phyloP scores from a whole-genome alignment of 202 grass and related monocot genomes.

The Digitaria exilis region DNA sequence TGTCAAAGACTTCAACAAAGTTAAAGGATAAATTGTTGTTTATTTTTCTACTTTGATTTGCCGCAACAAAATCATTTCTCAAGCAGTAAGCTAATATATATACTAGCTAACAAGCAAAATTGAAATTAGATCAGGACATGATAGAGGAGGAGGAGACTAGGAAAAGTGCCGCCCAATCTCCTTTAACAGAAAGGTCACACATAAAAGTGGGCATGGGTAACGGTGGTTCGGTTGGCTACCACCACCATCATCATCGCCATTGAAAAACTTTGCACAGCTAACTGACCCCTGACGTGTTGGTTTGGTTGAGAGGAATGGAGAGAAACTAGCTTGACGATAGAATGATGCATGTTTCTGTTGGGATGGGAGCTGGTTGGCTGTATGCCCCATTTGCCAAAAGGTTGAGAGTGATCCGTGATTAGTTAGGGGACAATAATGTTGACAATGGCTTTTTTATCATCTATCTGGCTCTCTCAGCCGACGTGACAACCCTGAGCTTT shows the following conservation, averaged over 20 bases:
- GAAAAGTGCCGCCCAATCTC: background rate
- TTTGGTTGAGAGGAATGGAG: background rate
- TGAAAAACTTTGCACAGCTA: background rate
- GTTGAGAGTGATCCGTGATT: background rate
- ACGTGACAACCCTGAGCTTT: background rate
- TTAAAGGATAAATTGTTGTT: no score
- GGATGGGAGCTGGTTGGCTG: background rate
- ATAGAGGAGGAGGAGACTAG: background rate
- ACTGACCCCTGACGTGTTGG: background rate
- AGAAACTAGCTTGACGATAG: background rate
- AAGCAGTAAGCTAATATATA: background rate
- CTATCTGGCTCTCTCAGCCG: background rate
- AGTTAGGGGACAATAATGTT: background rate
- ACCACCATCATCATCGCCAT: slow-evolving; percentile 11
- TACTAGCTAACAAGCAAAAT: background rate
- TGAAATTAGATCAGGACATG: background rate
- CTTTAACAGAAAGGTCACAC: slow-evolving; percentile 35
- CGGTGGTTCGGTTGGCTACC: slow-evolving; percentile 48
- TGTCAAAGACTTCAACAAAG: no score
- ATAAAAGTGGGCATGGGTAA: slow-evolving; percentile 6
- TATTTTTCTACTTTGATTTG: no score
- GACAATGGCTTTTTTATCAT: background rate
- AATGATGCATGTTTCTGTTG: slow-evolving; percentile 7
- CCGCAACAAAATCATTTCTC: background rate
- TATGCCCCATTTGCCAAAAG: background rate